Evolutionary conservation across 2,329 filamentous ascomycete genomes (phyloP), one percentile per base, ranked within the genome.

Genomic region (Teratosphaeria nubilosa): DNA sequence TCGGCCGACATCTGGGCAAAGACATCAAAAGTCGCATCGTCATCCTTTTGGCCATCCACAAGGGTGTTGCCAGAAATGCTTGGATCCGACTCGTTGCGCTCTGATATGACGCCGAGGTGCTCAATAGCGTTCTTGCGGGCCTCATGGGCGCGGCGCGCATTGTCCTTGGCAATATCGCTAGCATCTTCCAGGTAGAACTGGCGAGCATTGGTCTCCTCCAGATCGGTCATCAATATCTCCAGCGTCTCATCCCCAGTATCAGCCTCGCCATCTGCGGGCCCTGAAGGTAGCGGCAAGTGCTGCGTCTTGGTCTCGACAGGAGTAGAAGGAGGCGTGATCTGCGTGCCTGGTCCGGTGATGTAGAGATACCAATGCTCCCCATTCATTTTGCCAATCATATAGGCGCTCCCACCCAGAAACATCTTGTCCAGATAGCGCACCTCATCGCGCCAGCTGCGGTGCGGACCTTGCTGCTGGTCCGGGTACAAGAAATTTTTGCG

Each of bases 301-400:
- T 82, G 85, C 53, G 81, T 86, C 65, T 84, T 77, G 1, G 81
- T 81, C 32, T 71, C 69, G 11, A 73, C 74, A 5, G 92, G 91
- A 11, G 88, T 95, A 31, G 85, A 80, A 58, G 92, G 91, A 5
- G 91, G 91, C 0, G 91, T 95, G 64, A 95, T 79, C 56, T 83
- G 78, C 53, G 83, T 86, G 71, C 87, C 86, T 20, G 94, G 92
- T 55, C 90, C 90, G 13, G 94, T 97, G 68, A 97, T 86, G 77
- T 99, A 99, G 58, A 99, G 79, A 73, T 97, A 97, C 94, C 94
- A 99, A 69, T 99, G 94, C 74, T 99, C 94, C 59, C 94, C 92
- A 67, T 99, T 99, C 92, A 97, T 97, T 78, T 96, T 97, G 70
- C 94, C 94, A 64, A 99, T 95, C 91, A 97, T 96, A 75, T 99